Conservation (phyloP, 306 rosid species). For the Mucuna pruriens region DNA sequence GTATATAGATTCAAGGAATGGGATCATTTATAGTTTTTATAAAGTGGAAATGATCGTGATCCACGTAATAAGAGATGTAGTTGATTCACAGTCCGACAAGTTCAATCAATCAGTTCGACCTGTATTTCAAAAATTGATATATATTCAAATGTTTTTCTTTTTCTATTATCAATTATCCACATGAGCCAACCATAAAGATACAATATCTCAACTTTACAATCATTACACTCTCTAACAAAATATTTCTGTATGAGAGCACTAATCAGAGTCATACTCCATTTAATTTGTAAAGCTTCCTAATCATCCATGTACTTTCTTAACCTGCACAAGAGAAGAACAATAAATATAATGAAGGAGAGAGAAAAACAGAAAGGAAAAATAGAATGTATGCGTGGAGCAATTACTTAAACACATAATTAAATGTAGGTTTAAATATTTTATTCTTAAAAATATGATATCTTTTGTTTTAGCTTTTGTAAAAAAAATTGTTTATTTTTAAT, state of each 20-base stretch:
- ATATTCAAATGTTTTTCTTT: neutral
- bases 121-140: neutral
- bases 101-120: neutral
- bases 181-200: neutral
- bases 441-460: neutral
- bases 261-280: constrained; percentile 25
- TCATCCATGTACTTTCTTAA: constrained; percentile 58
- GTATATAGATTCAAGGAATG: neutral
- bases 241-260: constrained; percentile 18
- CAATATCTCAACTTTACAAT: constrained; percentile 34
- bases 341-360: neutral
- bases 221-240: constrained; percentile 10
- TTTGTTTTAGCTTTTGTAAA: neutral
- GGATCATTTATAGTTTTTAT: neutral
- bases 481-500: neutral
- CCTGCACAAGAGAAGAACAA: constrained; percentile 46
- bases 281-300: constrained; percentile 6
- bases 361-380: neutral
- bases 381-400: neutral
- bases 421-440: neutral
- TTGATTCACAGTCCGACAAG: neutral
- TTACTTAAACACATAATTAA: neutral
- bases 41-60: neutral
- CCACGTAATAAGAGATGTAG: neutral
- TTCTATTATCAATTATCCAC: neutral